A percentile compares a stretch with the other conserved stretches of the same genome.
Evolutionary conservation across 164 flowering plant species (phyloP).

Genomic region (Magnolia changhungtana): DNA sequence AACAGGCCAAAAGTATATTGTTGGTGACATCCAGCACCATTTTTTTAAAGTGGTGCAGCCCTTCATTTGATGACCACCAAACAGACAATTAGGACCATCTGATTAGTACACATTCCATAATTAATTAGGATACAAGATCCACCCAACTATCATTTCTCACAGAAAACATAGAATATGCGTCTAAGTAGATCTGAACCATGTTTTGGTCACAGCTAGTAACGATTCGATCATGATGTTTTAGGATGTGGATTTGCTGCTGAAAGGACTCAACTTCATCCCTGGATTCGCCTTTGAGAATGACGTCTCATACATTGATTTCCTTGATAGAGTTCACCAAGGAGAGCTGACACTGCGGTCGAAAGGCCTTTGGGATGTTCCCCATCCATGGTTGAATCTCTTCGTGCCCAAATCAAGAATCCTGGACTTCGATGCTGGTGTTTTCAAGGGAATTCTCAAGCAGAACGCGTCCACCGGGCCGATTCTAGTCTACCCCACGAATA

Average conservation of each 20-base stretch:
- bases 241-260: conserved; percentile 47
- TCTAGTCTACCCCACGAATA: conserved; percentile 66
- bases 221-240: conserved; percentile 12
- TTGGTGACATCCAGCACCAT: too few relatives aligned
- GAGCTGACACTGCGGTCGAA: conserved; percentile 50
- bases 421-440: conserved; percentile 56
- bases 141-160: too few relatives aligned
- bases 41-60: too few relatives aligned
- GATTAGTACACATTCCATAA: too few relatives aligned
- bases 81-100: too few relatives aligned
- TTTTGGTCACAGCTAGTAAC: neutral
- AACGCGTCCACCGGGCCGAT: conserved; percentile 43
- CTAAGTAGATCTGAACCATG: too few relatives aligned
- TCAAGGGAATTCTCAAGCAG: conserved; percentile 43
- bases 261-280: conserved; percentile 39
- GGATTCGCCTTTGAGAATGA: conserved; percentile 51
- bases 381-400: conserved; percentile 88
- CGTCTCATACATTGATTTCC: conserved; percentile 49
- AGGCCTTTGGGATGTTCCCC: conserved; percentile 84
- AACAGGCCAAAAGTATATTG: too few relatives aligned
- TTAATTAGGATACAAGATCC: too few relatives aligned
- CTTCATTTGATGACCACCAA: too few relatives aligned
- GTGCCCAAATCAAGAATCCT: conserved; percentile 59
- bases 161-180: too few relatives aligned
- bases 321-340: conserved; percentile 55